phyloP scores from a whole-genome alignment of 1,284 basidiomycete genomes.

The Hypsizygus ulmarius region DNA sequence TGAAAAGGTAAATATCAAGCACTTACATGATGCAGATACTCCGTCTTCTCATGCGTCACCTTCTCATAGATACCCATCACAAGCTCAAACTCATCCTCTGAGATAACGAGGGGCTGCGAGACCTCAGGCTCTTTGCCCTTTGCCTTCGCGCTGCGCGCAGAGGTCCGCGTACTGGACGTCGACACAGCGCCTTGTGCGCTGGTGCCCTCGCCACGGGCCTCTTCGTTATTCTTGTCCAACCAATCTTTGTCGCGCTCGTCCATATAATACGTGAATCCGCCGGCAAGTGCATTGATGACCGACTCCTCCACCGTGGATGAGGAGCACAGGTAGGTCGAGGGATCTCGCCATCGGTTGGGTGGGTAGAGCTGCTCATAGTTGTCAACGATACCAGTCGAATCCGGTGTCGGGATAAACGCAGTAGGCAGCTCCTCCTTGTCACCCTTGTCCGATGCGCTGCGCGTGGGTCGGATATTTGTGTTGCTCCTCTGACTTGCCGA shows the following conservation, averaged over 20 bases:
- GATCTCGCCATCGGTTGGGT: conserved; percentile 68
- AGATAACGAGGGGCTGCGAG: conserved; percentile 59
- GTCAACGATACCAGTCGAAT: conserved; percentile 79
- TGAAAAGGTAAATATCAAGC: conserved; percentile 2
- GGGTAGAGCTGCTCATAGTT: conserved; percentile 78
- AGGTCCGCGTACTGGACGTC: conserved; percentile 48
- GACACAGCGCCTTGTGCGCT: conserved; percentile 71
- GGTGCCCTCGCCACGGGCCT: conserved; percentile 83
- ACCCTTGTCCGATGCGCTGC: conserved; percentile 42
- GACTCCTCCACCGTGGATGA: conserved; percentile 90
- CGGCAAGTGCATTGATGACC: conserved; percentile 51
- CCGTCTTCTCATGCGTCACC: conserved; percentile 86
- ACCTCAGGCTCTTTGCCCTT: conserved; percentile 78
- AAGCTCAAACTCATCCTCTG: conserved; percentile 92
- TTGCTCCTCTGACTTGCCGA: conserved; percentile 65
- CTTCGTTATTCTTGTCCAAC: conserved; percentile 90
- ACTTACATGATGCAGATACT: conserved; percentile 88
- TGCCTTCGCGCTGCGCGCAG: conserved; percentile 66
- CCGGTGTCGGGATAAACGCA: conserved; percentile 90
- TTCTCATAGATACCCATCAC: conserved; percentile 96
- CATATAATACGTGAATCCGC: conserved; percentile 86
- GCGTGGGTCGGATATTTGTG: conserved; percentile 38
- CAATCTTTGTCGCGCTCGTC: conserved; percentile 96
- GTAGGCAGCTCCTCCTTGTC: conserved; percentile 40
- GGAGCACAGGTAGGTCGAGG: conserved; percentile 78